Evolutionary conservation across 495 filamentous ascomycete species (phyloP).

Genomic region (Podospora comata): DNA sequence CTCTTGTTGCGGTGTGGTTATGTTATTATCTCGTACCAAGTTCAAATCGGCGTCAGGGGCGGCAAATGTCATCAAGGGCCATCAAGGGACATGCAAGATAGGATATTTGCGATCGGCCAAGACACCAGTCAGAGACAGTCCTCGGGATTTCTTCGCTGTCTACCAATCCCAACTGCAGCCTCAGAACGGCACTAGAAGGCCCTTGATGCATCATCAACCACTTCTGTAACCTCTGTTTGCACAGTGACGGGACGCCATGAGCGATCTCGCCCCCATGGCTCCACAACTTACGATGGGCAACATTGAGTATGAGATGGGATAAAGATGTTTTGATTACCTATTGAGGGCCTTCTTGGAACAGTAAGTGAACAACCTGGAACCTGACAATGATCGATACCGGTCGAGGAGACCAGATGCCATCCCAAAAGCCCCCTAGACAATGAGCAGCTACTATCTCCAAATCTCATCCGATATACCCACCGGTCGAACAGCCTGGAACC

Average conservation of each 20-base stretch:
- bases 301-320: neutral
- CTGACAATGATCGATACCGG: too few relatives aligned
- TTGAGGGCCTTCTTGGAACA: neutral
- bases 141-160: neutral
- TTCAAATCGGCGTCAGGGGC: constrained; percentile 1
- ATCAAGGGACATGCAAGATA: constrained; percentile 17
- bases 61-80: constrained; percentile 6
- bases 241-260: neutral
- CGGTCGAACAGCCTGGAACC: too few relatives aligned
- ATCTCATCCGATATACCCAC: neutral
- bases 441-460: neutral
- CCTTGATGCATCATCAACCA: constrained; percentile 1
- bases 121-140: neutral
- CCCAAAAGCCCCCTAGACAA: too few relatives aligned
- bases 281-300: neutral
- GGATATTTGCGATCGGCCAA: constrained; percentile 8
- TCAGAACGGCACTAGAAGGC: neutral
- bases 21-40: neutral
- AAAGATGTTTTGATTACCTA: too few relatives aligned
- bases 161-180: constrained; percentile 7
- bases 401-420: too few relatives aligned
- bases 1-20: neutral
- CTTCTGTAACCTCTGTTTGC: neutral
- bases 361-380: too few relatives aligned
- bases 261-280: neutral